Conservation (phyloP, 129 eudicot genomes). For the Centrapalus pauciflorus region DNA sequence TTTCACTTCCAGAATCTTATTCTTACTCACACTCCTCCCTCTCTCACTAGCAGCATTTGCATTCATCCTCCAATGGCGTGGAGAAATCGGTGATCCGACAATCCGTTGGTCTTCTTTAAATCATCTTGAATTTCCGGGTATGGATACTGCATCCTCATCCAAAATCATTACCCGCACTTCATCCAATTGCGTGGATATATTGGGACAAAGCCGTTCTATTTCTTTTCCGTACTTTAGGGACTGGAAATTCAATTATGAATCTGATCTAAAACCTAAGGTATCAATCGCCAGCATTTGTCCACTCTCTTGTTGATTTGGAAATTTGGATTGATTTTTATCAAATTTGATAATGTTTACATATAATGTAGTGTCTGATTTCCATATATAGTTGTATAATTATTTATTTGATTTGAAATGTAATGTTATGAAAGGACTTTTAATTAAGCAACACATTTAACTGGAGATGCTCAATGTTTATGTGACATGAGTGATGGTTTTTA, state of each 20-base stretch:
- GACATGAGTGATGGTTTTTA: background rate
- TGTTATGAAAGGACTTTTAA: background rate
- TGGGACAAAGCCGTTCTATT: constrained; percentile 29
- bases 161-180: constrained; percentile 1
- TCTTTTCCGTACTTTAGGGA: constrained; percentile 42
- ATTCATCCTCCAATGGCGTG: constrained; percentile 87
- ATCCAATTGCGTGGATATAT: constrained; percentile 32
- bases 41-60: constrained; percentile 71
- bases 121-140: constrained; percentile 27
- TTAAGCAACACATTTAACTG: background rate
- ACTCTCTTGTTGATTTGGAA: background rate
- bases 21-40: constrained; percentile 68
- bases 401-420: no score
- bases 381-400: constrained; percentile 1
- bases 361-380: background rate
- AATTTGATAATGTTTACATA: background rate
- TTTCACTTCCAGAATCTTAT: constrained; percentile 45
- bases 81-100: constrained; percentile 37
- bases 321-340: background rate
- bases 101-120: constrained; percentile 15
- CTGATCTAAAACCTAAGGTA: constrained; percentile 39
- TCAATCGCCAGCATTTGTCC: background rate
- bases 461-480: background rate
- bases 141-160: constrained; percentile 18
- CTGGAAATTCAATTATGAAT: constrained; percentile 28